These are phyloP conservation scores for Pezicula carpinea DNA, from an alignment of 2,329 filamentous ascomycete genomes.

Conservation along the genomic window DNA sequence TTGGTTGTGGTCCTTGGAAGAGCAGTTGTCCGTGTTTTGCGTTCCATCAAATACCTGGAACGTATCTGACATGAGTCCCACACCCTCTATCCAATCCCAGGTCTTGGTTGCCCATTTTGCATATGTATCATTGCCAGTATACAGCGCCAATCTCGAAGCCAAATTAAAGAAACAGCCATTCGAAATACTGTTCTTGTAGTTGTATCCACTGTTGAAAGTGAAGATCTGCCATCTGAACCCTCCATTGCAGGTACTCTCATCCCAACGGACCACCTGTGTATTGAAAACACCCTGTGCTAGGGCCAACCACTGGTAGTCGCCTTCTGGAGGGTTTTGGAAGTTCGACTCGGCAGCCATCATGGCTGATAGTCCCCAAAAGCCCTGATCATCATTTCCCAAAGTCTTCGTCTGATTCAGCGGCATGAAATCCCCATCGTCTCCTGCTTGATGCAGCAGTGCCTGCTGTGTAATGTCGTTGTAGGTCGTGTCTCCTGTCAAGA, in stretches of 20 bases:
- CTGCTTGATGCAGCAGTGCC: slow-evolving; percentile 69
- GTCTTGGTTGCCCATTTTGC: slow-evolving; percentile 70
- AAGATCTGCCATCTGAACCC: slow-evolving; percentile 84
- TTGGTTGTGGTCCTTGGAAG: slow-evolving; percentile 53
- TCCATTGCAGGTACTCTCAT: slow-evolving; percentile 60
- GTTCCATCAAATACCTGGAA: slow-evolving; percentile 56
- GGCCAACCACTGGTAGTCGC: slow-evolving; percentile 60
- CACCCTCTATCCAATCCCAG: slow-evolving; percentile 62
- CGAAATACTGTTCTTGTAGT: slow-evolving; percentile 67
- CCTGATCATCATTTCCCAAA: slow-evolving; percentile 66
- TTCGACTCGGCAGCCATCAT: slow-evolving; percentile 67
- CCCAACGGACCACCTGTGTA: slow-evolving; percentile 69
- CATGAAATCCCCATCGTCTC: slow-evolving; percentile 70
- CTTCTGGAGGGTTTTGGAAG: slow-evolving; percentile 49
- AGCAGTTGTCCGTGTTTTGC: slow-evolving; percentile 52
- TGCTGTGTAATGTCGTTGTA: slow-evolving; percentile 52
- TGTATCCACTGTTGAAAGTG: slow-evolving; percentile 72
- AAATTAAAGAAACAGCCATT: slow-evolving; percentile 59
- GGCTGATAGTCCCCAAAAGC: slow-evolving; percentile 67
- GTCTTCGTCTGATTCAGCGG: slow-evolving; percentile 61
- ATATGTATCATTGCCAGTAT: slow-evolving; percentile 74
- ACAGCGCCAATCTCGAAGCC: slow-evolving; percentile 63
- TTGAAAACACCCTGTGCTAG: slow-evolving; percentile 79
- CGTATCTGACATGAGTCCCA: slow-evolving; percentile 53
- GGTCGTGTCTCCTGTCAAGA: not conserved